Evolutionary conservation across 345 rosid genomes (phyloP).

Genomic region (Sapria himalayana): DNA sequence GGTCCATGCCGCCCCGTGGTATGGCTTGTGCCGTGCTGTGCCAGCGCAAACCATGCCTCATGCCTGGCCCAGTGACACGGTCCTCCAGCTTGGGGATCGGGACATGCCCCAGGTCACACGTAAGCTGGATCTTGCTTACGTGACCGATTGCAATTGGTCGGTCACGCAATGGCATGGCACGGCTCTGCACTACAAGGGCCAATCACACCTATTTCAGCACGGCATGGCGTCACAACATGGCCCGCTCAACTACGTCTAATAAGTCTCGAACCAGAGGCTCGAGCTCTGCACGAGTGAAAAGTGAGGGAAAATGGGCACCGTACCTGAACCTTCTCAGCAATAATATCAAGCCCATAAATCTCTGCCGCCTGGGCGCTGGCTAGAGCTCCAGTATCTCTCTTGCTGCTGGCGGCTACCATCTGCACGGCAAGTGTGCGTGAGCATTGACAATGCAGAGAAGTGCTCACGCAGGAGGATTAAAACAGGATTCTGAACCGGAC

Average conservation of each 20-base stretch:
- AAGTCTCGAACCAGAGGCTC: neutral
- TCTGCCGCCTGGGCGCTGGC: conserved; percentile 65
- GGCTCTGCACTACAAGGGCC: too few relatives aligned
- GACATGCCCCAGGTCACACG: too few relatives aligned
- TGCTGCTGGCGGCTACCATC: conserved; percentile 25
- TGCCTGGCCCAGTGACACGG: too few relatives aligned
- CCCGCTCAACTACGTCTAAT: neutral
- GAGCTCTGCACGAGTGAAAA: neutral
- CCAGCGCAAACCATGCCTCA: too few relatives aligned
- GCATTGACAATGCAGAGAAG: neutral
- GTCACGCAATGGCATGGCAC: too few relatives aligned
- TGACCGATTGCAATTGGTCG: too few relatives aligned
- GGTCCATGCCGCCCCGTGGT: too few relatives aligned
- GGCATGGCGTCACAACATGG: neutral
- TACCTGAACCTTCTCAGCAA: conserved; percentile 45
- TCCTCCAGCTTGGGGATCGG: too few relatives aligned
- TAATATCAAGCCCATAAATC: conserved; percentile 49
- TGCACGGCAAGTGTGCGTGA: conserved; percentile 9
- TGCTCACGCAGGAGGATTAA: neutral
- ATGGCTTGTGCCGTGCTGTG: too few relatives aligned
- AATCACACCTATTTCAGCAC: too few relatives aligned
- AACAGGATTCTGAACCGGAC: neutral
- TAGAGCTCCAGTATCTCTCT: conserved; percentile 42
- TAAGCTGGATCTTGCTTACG: too few relatives aligned
- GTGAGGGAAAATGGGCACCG: neutral